These are phyloP conservation scores for Tarenaya hassleriana DNA, from an alignment of 345 rosid genomes.

Conservation along the genomic window DNA sequence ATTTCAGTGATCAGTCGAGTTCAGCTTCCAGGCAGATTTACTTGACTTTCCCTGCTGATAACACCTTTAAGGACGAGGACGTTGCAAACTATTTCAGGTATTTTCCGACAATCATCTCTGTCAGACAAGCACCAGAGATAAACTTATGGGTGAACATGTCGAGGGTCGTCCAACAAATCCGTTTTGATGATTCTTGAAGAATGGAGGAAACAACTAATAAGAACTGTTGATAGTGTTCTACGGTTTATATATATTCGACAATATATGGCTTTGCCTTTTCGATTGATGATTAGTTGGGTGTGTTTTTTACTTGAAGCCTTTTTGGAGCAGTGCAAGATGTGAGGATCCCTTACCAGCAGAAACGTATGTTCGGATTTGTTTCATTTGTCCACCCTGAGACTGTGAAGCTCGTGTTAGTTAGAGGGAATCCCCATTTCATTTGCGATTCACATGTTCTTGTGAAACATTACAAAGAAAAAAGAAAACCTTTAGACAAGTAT, in stretches of 20 bases:
- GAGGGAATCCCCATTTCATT: slow-evolving; percentile 88
- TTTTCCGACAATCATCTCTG: too few relatives aligned
- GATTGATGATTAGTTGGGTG: neutral
- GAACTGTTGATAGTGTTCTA: too few relatives aligned
- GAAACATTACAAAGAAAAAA: slow-evolving; percentile 94
- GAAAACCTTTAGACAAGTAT: slow-evolving; percentile 63
- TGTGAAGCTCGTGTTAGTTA: slow-evolving; percentile 61
- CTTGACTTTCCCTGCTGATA: slow-evolving; percentile 88
- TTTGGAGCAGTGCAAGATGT: slow-evolving; percentile 90
- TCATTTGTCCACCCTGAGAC: slow-evolving; percentile 72
- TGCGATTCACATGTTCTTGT: slow-evolving; percentile 89
- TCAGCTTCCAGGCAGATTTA: slow-evolving; percentile 77
- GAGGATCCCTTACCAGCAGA: slow-evolving; percentile 86
- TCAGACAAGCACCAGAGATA: too few relatives aligned
- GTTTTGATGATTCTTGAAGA: too few relatives aligned
- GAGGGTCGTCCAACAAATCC: too few relatives aligned
- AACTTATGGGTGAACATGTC: too few relatives aligned
- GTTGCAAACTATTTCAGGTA: slow-evolving; percentile 87
- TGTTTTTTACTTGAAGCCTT: slow-evolving; percentile 34
- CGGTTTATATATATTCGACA: too few relatives aligned
- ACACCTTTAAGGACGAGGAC: slow-evolving; percentile 81
- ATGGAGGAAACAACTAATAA: too few relatives aligned
- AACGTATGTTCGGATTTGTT: slow-evolving; percentile 94
- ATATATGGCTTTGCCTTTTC: too few relatives aligned
- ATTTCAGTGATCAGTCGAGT: slow-evolving; percentile 56